Percentiles rank a stretch among this genome's conserved stretches.
phyloP scores from a whole-genome alignment of 1,284 basidiomycete genomes.

The Sanghuangporus weigelae region DNA sequence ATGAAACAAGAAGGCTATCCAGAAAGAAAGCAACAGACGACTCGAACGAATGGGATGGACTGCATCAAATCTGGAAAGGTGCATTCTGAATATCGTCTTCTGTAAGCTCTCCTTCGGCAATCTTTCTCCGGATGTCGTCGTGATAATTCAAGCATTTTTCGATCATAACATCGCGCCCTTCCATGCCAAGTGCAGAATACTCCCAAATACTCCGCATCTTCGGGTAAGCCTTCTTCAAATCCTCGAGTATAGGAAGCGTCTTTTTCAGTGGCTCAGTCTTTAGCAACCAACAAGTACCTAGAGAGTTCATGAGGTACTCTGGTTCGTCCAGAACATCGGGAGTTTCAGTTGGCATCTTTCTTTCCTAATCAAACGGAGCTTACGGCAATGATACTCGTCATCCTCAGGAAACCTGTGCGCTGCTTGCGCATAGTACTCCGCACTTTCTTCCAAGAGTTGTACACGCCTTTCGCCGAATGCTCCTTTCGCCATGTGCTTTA shows the following conservation, averaged over 20 bases:
- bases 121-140: background rate
- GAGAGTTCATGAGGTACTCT: slow-evolving; percentile 1
- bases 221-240: slow-evolving; percentile 14
- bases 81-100: background rate
- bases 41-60: background rate
- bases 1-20: no score
- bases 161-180: slow-evolving; percentile 6
- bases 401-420: slow-evolving; percentile 16
- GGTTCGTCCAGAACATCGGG: background rate
- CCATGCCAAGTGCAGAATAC: slow-evolving; percentile 18
- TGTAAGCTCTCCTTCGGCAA: background rate
- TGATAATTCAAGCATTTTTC: slow-evolving; percentile 3
- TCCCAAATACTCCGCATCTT: slow-evolving; percentile 26
- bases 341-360: background rate
- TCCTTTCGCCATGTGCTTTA: slow-evolving; percentile 4
- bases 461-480: background rate
- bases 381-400: slow-evolving; percentile 17
- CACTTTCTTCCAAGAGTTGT: slow-evolving; percentile 1
- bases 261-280: background rate
- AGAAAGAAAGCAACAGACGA: background rate
- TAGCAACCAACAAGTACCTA: background rate
- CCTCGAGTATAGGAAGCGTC: background rate
- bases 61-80: background rate
- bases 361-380: background rate
- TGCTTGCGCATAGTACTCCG: slow-evolving; percentile 13